These are phyloP conservation scores for Pythium guiyangense DNA, from an alignment of 352 stramenopile species.

Conservation along the genomic window DNA sequence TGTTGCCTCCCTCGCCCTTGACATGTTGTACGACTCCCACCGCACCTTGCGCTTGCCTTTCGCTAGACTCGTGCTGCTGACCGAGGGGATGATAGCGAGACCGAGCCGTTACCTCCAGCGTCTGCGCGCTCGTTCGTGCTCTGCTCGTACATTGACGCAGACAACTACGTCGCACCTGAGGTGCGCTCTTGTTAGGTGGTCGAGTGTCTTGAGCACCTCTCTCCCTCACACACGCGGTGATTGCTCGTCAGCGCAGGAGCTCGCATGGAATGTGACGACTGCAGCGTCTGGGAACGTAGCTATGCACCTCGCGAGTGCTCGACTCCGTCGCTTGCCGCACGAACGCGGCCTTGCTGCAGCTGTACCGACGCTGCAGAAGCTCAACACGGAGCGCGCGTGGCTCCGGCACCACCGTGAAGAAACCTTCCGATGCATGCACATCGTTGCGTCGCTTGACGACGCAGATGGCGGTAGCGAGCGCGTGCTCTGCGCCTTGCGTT, in stretches of 20 bases:
- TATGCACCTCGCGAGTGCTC: constrained; percentile 9
- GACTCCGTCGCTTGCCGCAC: constrained; percentile 17
- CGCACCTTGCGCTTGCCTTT: no score
- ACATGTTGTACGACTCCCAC: no score
- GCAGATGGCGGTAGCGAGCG: constrained; percentile 11
- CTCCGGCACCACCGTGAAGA: constrained; percentile 48
- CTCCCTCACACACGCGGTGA: not conserved
- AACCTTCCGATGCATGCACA: constrained; percentile 54
- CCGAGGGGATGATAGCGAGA: constrained; percentile 3
- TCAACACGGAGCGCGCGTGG: constrained; percentile 26
- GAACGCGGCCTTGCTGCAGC: constrained; percentile 10
- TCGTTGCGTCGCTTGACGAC: constrained; percentile 32
- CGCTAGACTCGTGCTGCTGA: not conserved
- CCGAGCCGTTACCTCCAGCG: constrained; percentile 3
- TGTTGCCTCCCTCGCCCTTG: not conserved
- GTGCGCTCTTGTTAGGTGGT: constrained; percentile 4
- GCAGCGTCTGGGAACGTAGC: not conserved
- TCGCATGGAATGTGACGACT: not conserved
- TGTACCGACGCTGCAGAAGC: constrained; percentile 16
- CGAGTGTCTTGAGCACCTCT: not conserved
- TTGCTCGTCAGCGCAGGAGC: constrained; percentile 6
- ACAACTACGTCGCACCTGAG: constrained; percentile 38
- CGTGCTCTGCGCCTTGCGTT: constrained; percentile 44
- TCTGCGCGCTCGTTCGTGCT: constrained; percentile 1
- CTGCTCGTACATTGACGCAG: constrained; percentile 41